These are phyloP conservation scores for Rostrohypoxylon terebratum DNA, from an alignment of 495 filamentous ascomycete genomes.

Conservation along the genomic window DNA sequence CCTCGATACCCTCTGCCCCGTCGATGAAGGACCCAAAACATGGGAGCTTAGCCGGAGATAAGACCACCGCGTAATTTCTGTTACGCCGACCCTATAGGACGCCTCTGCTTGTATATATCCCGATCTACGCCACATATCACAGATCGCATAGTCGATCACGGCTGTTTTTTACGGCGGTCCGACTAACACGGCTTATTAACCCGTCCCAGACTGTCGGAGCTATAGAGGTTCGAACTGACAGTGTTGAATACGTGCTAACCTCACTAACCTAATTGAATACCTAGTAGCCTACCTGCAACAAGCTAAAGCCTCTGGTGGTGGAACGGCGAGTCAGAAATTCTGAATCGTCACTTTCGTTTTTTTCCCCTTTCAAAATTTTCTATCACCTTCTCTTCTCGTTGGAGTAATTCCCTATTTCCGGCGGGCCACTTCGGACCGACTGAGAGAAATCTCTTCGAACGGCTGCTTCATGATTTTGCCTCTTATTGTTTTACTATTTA, in stretches of 20 bases:
- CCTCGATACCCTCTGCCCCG: slow-evolving; percentile 25
- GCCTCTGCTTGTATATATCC: not conserved
- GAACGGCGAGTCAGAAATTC: slow-evolving; percentile 6
- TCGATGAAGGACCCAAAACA: not conserved
- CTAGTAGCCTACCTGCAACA: too few relatives aligned
- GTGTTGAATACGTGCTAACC: not conserved
- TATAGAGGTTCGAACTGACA: not conserved
- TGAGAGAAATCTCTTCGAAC: slow-evolving; percentile 11
- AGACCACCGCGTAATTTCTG: slow-evolving; percentile 21
- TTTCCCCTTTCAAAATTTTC: not conserved
- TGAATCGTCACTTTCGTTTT: not conserved
- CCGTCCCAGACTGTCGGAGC: slow-evolving; percentile 32
- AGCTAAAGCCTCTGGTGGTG: slow-evolving; percentile 12
- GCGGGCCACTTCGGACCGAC: slow-evolving; percentile 22
- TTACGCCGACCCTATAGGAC: slow-evolving; percentile 7
- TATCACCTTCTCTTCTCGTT: not conserved
- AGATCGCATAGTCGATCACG: not conserved
- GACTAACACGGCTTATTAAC: slow-evolving; percentile 23
- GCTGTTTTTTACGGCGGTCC: slow-evolving; percentile 4
- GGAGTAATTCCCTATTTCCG: not conserved
- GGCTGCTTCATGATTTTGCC: not conserved
- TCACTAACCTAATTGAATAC: not conserved
- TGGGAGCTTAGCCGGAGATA: not conserved
- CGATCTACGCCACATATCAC: not conserved
- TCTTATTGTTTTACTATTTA: not conserved